Base-by-base conservation (phyloP, 2,329 filamentous ascomycete species). In the Colletotrichum neosansevieriae region DNA sequence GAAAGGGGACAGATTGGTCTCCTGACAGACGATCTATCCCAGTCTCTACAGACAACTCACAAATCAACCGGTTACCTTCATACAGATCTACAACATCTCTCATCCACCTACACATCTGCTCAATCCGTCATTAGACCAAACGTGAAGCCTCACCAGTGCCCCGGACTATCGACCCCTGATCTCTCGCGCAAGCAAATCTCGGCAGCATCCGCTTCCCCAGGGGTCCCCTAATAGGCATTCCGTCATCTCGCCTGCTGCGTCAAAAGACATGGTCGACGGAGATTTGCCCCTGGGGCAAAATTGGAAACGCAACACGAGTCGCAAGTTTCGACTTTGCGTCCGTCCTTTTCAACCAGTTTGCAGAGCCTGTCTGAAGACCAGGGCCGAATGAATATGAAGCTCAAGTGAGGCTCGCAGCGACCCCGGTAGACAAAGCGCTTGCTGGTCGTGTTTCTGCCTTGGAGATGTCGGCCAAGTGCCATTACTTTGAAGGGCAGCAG, bases 201-300 rank as follows among this genome's bases (percentile, higher is more conserved):
- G 53, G 60, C 45, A 67, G 29, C 53, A 54, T 64, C 60, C 64
- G 64, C 58, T 51, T 32, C 49, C 49, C 17, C 10, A 58, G 63
- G 34, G 2, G 9, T 29, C 50, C 50, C 50, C 40, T 36, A 67
- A 49, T 50, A 57, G 58, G 63, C 19, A 62, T 63, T 51, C 34
- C 64, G 59, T 63, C 64, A 63, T 58, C 64, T 63, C 59, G 51
- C 59, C 51, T 53, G 17, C 21, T 21, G n/a, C 29, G n/a, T 24
- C 32, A 9, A 13, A 51, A 21, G 40, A n/a, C 44, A 63, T 51
- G 59, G 59, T 49, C 42, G 29, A 40, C 19, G 44, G 64, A 63
- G 45, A 58, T 44, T 50, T 21, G 47, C 34, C 58, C 21, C 40
- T 13, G 21, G n/a, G 19, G 40, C 29, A 17, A 56, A 24, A 50